These are phyloP conservation scores for Colletotrichum euphorbiae DNA, from an alignment of 2,329 filamentous ascomycete genomes.

Conservation along the genomic window DNA sequence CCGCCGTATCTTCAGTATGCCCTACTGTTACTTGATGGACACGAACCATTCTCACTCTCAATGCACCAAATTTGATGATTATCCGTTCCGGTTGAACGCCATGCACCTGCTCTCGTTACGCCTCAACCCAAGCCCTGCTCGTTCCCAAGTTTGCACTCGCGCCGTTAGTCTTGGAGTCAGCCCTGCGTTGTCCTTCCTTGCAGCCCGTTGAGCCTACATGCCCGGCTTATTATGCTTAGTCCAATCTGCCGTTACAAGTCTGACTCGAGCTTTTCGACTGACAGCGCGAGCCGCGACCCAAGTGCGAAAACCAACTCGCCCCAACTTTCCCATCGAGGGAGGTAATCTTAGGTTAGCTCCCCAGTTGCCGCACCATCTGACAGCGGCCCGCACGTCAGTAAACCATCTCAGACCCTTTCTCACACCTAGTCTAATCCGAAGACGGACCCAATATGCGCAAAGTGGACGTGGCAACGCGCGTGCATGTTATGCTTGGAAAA, in stretches of 20 bases:
- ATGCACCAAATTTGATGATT: too few species aligned
- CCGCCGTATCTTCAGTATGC: too few species aligned
- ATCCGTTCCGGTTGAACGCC: not conserved
- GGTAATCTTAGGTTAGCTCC: conserved; percentile 3
- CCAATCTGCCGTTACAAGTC: conserved; percentile 16
- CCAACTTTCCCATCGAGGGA: not conserved
- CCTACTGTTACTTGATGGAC: too few species aligned
- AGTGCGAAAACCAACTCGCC: not conserved
- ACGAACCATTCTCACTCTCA: too few species aligned
- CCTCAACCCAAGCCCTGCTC: not conserved
- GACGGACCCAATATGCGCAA: not conserved
- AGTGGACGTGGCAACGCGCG: not conserved
- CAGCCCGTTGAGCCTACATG: not conserved
- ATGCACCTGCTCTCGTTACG: conserved; percentile 11
- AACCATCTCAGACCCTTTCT: conserved; percentile 4
- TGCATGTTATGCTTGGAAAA: conserved; percentile 3
- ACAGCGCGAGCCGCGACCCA: conserved; percentile 6
- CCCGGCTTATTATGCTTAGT: conserved; percentile 15
- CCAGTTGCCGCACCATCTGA: conserved; percentile 11
- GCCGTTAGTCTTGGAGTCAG: conserved; percentile 9
- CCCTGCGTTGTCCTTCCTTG: conserved; percentile 5
- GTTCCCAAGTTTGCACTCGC: not conserved
- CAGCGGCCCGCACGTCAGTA: conserved; percentile 27
- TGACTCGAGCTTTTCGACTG: conserved; percentile 3
- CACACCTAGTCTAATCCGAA: not conserved